Evolutionary conservation across 257 asterid genomes (phyloP), one percentile per base, ranked within the genome.

Genomic region (Perilla frutescens): DNA sequence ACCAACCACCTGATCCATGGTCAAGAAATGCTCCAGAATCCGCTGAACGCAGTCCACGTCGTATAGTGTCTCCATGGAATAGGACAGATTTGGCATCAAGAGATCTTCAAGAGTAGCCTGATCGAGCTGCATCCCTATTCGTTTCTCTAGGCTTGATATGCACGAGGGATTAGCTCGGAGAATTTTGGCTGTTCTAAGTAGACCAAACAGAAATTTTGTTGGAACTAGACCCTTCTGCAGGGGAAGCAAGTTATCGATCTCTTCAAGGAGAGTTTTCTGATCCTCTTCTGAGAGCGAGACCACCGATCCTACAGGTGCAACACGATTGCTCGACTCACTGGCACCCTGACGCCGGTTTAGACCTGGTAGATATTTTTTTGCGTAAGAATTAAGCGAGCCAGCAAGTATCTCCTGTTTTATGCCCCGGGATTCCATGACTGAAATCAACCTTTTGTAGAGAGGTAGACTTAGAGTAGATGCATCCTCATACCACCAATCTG

Each of bases 401-500:
- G 96, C 96, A 5, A 94, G 48, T 32, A 85, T 81, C 61, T 91
- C 96, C 67, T 75, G 85, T 29, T 85, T 87, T 62, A 90, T 68
- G 1, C 97, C 98, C 26, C 91, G 86, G 49, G 87, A 81, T 72
- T 87, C 96, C 96, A 94, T 86, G 65, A 87, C 91, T 1, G 96
- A 85, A 73, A 94, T 80, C 68, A 94, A 72, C 71, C 86, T 80
- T 62, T 87, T 94, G 83, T 91, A 94, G 36, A 86, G 81, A 2
- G 91, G 84, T 70, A 94, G 80, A 60, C 96, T 90, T 75, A 94
- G 62, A 71, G 89, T 81, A 3, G 97, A 86, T 14, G 91, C 98
- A 62, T 91, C 99, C 72, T 94, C 99, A n/a, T 82, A 91, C 99
- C 99, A 94, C 99, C 99, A 94, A 79, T 94, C 98, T 4, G 94